A percentile compares a stretch with the other conserved stretches of the same genome.
These are phyloP conservation scores for Lodderomyces parapsilosis DNA, from an alignment of 1,139 yeast genomes.

Conservation along the genomic window DNA sequence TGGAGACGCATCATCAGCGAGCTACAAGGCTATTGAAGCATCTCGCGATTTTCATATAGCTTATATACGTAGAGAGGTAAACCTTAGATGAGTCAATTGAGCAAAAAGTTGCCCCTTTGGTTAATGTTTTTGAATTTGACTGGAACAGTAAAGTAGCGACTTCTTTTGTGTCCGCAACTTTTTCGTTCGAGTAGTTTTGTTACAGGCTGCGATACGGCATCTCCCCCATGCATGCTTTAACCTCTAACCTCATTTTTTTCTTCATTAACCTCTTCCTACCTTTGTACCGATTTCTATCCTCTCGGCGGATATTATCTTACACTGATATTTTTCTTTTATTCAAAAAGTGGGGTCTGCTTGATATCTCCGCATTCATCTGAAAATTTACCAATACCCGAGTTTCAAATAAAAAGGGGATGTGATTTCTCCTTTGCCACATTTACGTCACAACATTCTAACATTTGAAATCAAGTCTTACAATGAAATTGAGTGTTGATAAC, in stretches of 20 bases:
- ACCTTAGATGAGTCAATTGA: too few species aligned
- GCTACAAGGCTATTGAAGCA: slow-evolving; percentile 19
- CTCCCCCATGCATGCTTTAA: neutral
- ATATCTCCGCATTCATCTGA: slow-evolving; percentile 1
- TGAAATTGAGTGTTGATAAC: slow-evolving; percentile 46
- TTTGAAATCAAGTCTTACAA: neutral
- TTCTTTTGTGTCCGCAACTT: too few species aligned
- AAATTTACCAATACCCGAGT: neutral
- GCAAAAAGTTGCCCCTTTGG: too few species aligned
- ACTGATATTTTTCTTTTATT: neutral
- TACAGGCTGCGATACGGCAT: too few species aligned
- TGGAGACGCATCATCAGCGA: slow-evolving; percentile 14
- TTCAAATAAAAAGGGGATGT: neutral
- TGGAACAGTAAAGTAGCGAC: too few species aligned
- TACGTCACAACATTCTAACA: neutral
- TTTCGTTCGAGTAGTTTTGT: too few species aligned
- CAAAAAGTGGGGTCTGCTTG: neutral
- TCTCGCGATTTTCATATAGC: slow-evolving; percentile 16
- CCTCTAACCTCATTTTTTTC: neutral
- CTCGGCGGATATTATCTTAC: neutral
- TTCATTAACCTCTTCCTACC: too few species aligned
- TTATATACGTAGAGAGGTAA: slow-evolving; percentile 6
- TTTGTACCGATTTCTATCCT: too few species aligned
- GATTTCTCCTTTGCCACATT: neutral
- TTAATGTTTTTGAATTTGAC: too few species aligned